Evolutionary conservation across 352 stramenopile genomes (phyloP), one percentile per base, ranked within the genome.

Genomic region (Phytophthora lateralis): DNA sequence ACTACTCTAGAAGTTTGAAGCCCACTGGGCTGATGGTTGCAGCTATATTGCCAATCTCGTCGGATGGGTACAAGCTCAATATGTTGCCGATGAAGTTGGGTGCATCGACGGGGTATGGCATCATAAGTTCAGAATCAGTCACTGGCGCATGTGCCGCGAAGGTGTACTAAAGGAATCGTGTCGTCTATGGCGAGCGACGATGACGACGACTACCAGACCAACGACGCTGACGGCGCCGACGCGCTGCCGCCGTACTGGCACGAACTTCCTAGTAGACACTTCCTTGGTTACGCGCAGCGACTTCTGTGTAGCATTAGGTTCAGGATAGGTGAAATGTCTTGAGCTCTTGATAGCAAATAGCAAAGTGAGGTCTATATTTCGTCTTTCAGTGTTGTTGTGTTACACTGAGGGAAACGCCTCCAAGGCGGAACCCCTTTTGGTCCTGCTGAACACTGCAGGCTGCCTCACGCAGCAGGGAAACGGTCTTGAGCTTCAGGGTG

Each of bases 41-140:
- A 7, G 18, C 35, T 17, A 35, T 24, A 34, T 45, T 17, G 48
- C 3, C 14, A 24, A 3, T 45, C 15, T 24, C 34, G 4, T 24
- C 5, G 9, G 14, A 55, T 55, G 34, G 2, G 48, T 35, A 15
- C 21, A 44, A 55, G 11, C 6, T 29, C 14, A 44, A 27, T 5
- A 27, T 5, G 48, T 55, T 55, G 48, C 48, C 34, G 48, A 37
- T 55, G 48, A 45, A 55, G 48, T 54, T 55, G 48, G 32, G 48
- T 35, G 20, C 34, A 15, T 11, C 6, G 29, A 35, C 6, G 32
- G 2, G 34, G 24, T 18, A 35, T 35, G 29, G 29, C 6, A 11
- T 11, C 29, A 35, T 14, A 12, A 35, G 29, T 35, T 35, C 29
- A 35, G 29, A 10, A 35, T 35, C 29, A 12, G 48, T 44, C 34